Evolutionary conservation across 2,329 filamentous ascomycete genomes (phyloP), one percentile per base, ranked within the genome.

Genomic region (Leptoxyphium fumago): DNA sequence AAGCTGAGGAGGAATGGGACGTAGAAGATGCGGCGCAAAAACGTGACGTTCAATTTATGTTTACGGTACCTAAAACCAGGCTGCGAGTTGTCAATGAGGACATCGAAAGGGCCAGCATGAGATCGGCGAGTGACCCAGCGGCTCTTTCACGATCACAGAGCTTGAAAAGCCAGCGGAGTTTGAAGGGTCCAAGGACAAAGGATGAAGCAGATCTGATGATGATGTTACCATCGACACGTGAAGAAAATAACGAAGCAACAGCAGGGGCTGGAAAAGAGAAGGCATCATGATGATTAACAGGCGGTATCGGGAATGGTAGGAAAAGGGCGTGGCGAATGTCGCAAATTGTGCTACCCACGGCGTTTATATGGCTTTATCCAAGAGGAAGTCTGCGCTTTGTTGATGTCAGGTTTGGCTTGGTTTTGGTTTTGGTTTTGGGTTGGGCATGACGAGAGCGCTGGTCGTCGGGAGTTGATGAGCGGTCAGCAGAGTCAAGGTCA

Each of bases 41-140:
- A 17, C 53, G 69, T 5, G 66, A 70, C 4, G 67, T 72, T n/a
- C 69, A 70, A 44, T 65, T 73, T 58, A 91, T 94, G 76, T 96
- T 94, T 62, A 95, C 89, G 0, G 86, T 95, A 47, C 89, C 91
- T 2, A 86, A 82, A 61, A 82, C 89, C 62, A 77, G 78, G 53
- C 64, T 96, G 49, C 70, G 89, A 21, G 87, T 96, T n/a, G 89
- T 95, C 15, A 96, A 96, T 60, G 80, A 76, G 42, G 82, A 82
- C 55, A 64, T 70, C 41, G 62, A 66, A 48, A 50, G 59, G 44
- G 57, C 57, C 29, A 64, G 60, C 50, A 39, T 62, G 52, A 46
- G 60, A 40, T 60, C 57, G 46, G 57, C 55, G 3, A 60, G 56
- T 29, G 60, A 59, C 42, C 21, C 18, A 38, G 18, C 38, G 30